Conservation (phyloP, 257 asterid genomes). For the Solanum virginianum region DNA sequence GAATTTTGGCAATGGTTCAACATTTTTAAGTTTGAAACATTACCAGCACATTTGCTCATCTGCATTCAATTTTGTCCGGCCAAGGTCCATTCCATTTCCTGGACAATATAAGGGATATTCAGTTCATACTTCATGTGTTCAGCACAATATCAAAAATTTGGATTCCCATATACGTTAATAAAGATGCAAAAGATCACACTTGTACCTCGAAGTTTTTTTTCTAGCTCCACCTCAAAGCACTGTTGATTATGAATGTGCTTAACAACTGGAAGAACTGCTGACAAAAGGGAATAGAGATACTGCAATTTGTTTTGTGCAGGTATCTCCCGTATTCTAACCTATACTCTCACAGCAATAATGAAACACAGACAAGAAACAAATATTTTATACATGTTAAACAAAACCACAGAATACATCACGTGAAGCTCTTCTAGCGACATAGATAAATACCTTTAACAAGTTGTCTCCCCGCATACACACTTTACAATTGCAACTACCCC, state of each 20-base stretch:
- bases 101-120: slow-evolving; percentile 11
- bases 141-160: neutral
- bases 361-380: neutral
- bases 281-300: slow-evolving; percentile 72
- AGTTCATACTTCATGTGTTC: neutral
- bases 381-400: neutral
- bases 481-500: slow-evolving; percentile 87
- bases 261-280: slow-evolving; percentile 85
- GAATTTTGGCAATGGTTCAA: neutral
- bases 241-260: slow-evolving; percentile 70
- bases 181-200: slow-evolving; percentile 2
- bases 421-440: slow-evolving; percentile 12
- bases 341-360: slow-evolving; percentile 3
- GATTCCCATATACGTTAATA: neutral
- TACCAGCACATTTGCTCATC: slow-evolving; percentile 99
- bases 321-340: slow-evolving; percentile 80
- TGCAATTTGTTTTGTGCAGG: slow-evolving; percentile 79
- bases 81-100: slow-evolving; percentile 81
- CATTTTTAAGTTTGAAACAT: slow-evolving; percentile 3
- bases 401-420: neutral
- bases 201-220: slow-evolving; percentile 69
- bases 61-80: slow-evolving; percentile 79
- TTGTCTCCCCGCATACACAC: slow-evolving; percentile 91
- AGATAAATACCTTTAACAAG: slow-evolving; percentile 57
- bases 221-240: slow-evolving; percentile 82